Conservation (phyloP, 768 basidiomycete genomes). For the Bullera alba region DNA sequence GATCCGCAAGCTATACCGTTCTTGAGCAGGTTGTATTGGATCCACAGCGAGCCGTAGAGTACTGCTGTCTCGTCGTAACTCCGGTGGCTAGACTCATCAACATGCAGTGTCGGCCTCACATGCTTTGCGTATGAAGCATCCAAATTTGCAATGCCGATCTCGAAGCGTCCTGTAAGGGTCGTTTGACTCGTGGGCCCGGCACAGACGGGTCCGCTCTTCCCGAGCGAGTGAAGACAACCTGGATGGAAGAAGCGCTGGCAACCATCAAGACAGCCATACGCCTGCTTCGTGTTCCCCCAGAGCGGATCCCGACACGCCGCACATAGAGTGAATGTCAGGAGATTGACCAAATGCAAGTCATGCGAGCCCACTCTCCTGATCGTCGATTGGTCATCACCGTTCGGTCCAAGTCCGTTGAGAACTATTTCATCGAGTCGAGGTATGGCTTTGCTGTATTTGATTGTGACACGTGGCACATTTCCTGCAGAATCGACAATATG, state of each 20-base stretch:
- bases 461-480: too few species aligned
- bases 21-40: constrained; percentile 60
- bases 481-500: too few species aligned
- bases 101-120: background rate
- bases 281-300: constrained; percentile 65
- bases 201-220: too few species aligned
- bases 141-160: background rate
- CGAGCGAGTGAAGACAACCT: constrained; percentile 47
- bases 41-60: constrained; percentile 57
- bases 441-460: constrained; percentile 15
- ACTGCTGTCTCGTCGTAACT: constrained; percentile 67
- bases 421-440: constrained; percentile 13
- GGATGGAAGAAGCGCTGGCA: constrained; percentile 62
- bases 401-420: constrained; percentile 2
- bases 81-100: constrained; percentile 49
- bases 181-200: background rate
- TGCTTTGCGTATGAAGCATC: constrained; percentile 3
- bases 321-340: constrained; percentile 70
- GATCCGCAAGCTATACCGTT: constrained; percentile 64
- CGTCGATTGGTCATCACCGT: constrained; percentile 8
- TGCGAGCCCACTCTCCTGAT: constrained; percentile 49
- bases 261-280: constrained; percentile 54
- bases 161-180: constrained; percentile 3
- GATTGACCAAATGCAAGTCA: constrained; percentile 55
- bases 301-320: constrained; percentile 61